Evolutionary conservation across 805 yeast genomes (phyloP), one percentile per base, ranked within the genome.

Genomic region (Barnettozyma wickerhamii): DNA sequence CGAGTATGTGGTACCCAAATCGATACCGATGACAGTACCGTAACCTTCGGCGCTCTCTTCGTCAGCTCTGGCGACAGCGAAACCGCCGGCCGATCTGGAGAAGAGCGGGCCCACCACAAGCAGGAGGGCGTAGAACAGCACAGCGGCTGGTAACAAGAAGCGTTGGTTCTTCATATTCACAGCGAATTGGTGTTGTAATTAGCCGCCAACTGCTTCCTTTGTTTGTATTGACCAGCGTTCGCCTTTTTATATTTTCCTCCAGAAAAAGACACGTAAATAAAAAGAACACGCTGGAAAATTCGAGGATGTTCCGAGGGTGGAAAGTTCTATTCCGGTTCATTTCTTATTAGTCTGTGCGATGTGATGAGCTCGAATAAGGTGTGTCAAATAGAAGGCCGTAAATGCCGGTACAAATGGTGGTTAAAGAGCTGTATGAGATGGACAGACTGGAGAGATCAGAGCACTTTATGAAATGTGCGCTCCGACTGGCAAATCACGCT

Each of bases 1-100:
- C 2, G 96, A 89, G 71, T 90, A 90, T 3, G 97, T 90, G 47
- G 97, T 90, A 65, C 99, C 99, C 70, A 91, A 77, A 74, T 91
- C 98, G 61, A 91, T 91, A 69, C 98, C 95, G 53, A 86, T 85
- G 35, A 84, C 91, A 44, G 74, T 76, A 44, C 83, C 83, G 47
- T 77, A 77, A 48, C 60, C 66, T 33, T 74, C 77, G 5, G 62
- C 60, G 32, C 49, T 47, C 15, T 66, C 70, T 20, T 54, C 53
- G 31, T 51, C 53, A 43, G 59, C 58, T 33, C 47, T 41, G 19
- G 53, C 59, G 37, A 55, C 41, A 17, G 49, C 43, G 37, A 55
- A 51, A 33, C 46, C 46, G n/a, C 46, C 46, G 9, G 38, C 37
- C 7, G 42, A 35, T 19, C 37, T 29, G 13, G 41, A 36, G 38